Evolutionary conservation across 2,329 filamentous ascomycete genomes (phyloP), one percentile per base, ranked within the genome.

Genomic region (Thermothelomyces thermophilus): DNA sequence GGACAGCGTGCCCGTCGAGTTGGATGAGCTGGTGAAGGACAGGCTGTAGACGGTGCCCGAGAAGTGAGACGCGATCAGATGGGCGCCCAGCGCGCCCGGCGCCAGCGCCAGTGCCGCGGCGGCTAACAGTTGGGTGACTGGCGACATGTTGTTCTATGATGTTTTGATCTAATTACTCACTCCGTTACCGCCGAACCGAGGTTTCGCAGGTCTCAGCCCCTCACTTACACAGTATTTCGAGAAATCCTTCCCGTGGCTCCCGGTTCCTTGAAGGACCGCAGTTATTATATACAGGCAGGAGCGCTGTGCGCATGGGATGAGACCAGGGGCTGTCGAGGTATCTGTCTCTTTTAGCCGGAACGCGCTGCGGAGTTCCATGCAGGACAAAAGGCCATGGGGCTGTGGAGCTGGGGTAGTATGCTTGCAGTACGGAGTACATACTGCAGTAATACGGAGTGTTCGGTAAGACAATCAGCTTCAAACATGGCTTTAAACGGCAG

Each of bases 111-210:
- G 45, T 14, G 46, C 41, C n/a, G 49, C 26, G 30, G 39, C 53
- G 22, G 48, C 50, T 36, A 58, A 45, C 7, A 58, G 24, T 4
- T 41, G 35, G 40, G 39, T 28, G 20, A 56, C 31, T 16, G 35
- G 52, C 22, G 52, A 36, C 57, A 58, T 58, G 46, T 22, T 53
- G n/a, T n/a, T n/a, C n/a, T n/a, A n/a, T n/a, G n/a, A n/a, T n/a
- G n/a, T n/a, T n/a, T n/a, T n/a, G n/a, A n/a, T n/a, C n/a, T n/a
- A n/a, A n/a, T n/a, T n/a, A n/a, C n/a, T n/a, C n/a, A n/a, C n/a
- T n/a, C n/a, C n/a, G n/a, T n/a, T n/a, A n/a, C n/a, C n/a, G n/a
- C n/a, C n/a, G n/a, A n/a, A n/a, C n/a, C n/a, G n/a, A n/a, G n/a
- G n/a, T n/a, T n/a, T n/a, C n/a, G n/a, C n/a, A n/a, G n/a, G n/a